These are phyloP conservation scores for Antitrichia curtipendula DNA, from an alignment of 225 moss, liverwort and hornwort genomes.

Conservation along the genomic window DNA sequence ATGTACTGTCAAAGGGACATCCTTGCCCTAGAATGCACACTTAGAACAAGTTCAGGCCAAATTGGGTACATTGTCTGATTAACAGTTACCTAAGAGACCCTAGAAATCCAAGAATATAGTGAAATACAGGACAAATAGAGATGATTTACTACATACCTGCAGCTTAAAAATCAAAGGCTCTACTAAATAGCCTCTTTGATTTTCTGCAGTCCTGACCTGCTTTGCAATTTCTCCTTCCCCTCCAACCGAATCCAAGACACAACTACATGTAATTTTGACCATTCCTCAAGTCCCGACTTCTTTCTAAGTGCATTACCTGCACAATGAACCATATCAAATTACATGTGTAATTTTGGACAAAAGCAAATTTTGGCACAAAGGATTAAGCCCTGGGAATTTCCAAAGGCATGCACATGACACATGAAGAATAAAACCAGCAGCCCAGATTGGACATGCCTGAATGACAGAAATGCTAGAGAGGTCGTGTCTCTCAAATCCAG, in stretches of 20 bases:
- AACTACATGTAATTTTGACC: neutral
- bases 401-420: neutral
- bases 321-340: neutral
- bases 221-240: neutral
- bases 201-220: neutral
- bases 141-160: neutral
- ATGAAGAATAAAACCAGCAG: neutral
- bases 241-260: neutral
- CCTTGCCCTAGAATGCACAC: neutral
- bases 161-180: neutral
- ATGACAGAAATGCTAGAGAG: neutral
- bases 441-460: neutral
- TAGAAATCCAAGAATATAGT: neutral
- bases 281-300: neutral
- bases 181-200: neutral
- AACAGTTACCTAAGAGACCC: neutral
- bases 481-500: neutral
- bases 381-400: neutral
- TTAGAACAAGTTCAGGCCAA: neutral
- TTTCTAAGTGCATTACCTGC: neutral
- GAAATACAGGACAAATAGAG: neutral
- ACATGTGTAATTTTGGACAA: neutral
- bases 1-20: neutral
- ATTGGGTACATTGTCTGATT: neutral
- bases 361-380: neutral